Evolutionary conservation across 208 protist species (phyloP).

Genomic region (Acanthamoeba healyi): DNA sequence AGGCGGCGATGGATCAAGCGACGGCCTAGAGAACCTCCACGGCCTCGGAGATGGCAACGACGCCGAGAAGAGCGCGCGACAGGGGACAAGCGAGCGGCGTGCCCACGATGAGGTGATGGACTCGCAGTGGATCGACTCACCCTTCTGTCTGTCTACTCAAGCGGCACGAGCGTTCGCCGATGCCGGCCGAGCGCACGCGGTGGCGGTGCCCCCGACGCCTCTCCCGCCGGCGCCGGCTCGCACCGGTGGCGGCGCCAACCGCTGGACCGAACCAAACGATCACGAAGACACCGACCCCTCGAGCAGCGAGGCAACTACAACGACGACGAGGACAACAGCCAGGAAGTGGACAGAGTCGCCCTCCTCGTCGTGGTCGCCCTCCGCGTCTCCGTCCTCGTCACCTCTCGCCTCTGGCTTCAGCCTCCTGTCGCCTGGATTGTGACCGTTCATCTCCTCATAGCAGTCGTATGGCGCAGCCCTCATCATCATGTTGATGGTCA

Average conservation of each 20-base stretch:
- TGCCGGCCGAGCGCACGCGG: no score
- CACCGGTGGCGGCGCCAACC: background rate
- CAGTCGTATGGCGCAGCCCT: background rate
- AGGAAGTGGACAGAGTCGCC: background rate
- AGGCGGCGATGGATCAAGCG: background rate
- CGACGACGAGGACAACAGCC: background rate
- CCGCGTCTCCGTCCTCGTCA: background rate
- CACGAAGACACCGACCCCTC: no score
- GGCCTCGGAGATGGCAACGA: no score
- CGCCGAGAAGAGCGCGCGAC: no score
- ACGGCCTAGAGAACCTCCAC: no score
- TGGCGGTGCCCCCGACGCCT: no score
- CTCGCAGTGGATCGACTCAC: slow-evolving; percentile 45
- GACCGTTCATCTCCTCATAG: background rate
- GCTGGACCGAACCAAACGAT: background rate
- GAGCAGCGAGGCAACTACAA: background rate
- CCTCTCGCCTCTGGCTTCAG: background rate
- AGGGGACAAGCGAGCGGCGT: background rate
- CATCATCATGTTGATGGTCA: background rate
- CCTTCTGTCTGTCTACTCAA: background rate
- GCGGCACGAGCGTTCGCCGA: background rate
- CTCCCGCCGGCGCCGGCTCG: no score
- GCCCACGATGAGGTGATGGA: background rate
- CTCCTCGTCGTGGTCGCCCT: background rate
- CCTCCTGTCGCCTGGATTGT: background rate